These are phyloP conservation scores for Phaseolus coccineus DNA, from an alignment of 331 rosid genomes.

Conservation along the genomic window DNA sequence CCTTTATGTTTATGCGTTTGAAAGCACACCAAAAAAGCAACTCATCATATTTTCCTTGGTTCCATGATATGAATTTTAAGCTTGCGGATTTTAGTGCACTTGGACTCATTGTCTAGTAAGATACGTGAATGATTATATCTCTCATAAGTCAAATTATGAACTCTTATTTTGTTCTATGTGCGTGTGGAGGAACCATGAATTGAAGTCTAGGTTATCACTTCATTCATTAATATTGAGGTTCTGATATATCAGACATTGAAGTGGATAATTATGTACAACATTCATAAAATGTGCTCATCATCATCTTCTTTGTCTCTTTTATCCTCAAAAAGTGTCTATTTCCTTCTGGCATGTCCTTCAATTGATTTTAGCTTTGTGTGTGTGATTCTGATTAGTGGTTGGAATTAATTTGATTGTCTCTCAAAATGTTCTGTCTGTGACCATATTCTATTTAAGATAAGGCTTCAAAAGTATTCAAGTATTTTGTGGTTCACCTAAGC, in stretches of 20 bases:
- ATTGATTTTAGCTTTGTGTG: neutral
- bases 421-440: neutral
- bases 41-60: neutral
- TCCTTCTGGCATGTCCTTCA: neutral
- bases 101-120: neutral
- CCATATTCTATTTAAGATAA: neutral
- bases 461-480: neutral
- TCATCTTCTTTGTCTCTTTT: neutral
- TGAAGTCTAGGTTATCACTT: neutral
- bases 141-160: neutral
- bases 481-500: neutral
- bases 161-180: neutral
- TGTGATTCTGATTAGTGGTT: conserved; percentile 7
- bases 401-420: neutral
- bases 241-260: no score
- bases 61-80: neutral
- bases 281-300: no score
- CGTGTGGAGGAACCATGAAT: no score
- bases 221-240: neutral
- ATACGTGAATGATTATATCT: neutral
- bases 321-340: neutral
- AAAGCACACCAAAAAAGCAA: conserved; percentile 11
- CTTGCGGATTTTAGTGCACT: neutral
- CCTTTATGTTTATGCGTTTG: conserved; percentile 53
- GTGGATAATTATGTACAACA: no score